Percentiles rank a stretch among this genome's conserved stretches.
Conservation (phyloP, 108 stramenopile species). For the Skeletonema costatum region DNA sequence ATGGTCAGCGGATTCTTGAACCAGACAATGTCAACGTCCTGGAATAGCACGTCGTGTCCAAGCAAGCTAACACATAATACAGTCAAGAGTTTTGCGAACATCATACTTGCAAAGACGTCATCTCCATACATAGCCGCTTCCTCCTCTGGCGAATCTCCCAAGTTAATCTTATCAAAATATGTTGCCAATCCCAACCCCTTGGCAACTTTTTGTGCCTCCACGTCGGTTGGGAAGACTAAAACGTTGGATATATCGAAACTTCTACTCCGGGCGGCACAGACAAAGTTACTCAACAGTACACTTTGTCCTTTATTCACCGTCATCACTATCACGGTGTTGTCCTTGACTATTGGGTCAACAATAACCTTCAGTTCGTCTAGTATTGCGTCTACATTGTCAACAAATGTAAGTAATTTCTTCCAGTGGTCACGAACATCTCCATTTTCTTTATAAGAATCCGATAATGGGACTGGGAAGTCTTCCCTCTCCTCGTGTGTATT, state of each 20-base stretch:
- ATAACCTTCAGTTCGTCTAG: conserved; percentile 47
- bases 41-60: conserved; percentile 86
- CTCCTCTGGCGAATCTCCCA: conserved; percentile 53
- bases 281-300: conserved; percentile 69
- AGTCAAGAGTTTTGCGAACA: conserved; percentile 76
- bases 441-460: conserved; percentile 2
- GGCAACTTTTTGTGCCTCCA: conserved; percentile 1
- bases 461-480: conserved; percentile 30
- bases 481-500: conserved; percentile 36
- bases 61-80: conserved; percentile 65
- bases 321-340: conserved; percentile 65
- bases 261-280: conserved; percentile 51
- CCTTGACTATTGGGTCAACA: conserved; percentile 37
- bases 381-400: conserved; percentile 37
- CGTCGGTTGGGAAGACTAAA: conserved; percentile 14
- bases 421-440: conserved; percentile 2
- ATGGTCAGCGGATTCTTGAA: conserved; percentile 61
- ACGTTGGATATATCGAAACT: conserved; percentile 46
- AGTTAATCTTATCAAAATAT: conserved; percentile 14
- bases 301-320: conserved; percentile 65
- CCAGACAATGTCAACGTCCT: conserved; percentile 76
- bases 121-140: conserved; percentile 77
- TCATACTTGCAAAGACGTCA: conserved; percentile 68
- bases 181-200: conserved; percentile 17
- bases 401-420: conserved; percentile 41